These are phyloP conservation scores for Abrus precatorius DNA, from an alignment of 306 rosid genomes.

Conservation along the genomic window DNA sequence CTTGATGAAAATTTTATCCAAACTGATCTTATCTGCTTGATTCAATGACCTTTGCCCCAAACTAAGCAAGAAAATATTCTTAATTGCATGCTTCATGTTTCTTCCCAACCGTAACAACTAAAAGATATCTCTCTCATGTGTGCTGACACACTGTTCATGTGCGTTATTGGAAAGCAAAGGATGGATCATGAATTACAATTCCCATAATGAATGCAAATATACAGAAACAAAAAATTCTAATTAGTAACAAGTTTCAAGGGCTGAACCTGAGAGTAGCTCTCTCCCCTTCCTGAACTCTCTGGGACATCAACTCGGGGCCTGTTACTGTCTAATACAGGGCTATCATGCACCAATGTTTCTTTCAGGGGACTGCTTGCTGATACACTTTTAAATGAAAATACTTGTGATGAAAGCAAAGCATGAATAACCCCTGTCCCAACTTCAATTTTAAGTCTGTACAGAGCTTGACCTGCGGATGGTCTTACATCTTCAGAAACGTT, in stretches of 20 bases:
- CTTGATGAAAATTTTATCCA: too few relatives aligned
- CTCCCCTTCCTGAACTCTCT: slow-evolving; percentile 66
- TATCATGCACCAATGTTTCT: slow-evolving; percentile 55
- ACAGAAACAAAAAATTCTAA: slow-evolving; percentile 9
- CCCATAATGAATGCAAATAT: slow-evolving; percentile 17
- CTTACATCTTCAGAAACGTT: slow-evolving; percentile 86
- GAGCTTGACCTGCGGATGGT: slow-evolving; percentile 92
- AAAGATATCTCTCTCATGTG: neutral
- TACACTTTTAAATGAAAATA: slow-evolving; percentile 86
- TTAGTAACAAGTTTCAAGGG: slow-evolving; percentile 31
- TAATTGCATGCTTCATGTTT: slow-evolving; percentile 14
- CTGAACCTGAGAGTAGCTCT: slow-evolving; percentile 75
- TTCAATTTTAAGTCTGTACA: slow-evolving; percentile 89
- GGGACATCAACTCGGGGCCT: slow-evolving; percentile 49
- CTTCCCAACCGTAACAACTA: slow-evolving; percentile 28
- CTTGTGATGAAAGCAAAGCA: slow-evolving; percentile 84
- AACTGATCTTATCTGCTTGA: neutral
- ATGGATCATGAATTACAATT: slow-evolving; percentile 33
- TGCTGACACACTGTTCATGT: slow-evolving; percentile 4
- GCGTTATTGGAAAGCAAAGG: slow-evolving; percentile 1
- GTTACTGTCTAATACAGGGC: slow-evolving; percentile 46
- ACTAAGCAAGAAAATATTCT: neutral
- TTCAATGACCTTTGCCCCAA: slow-evolving; percentile 5
- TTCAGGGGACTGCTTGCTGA: slow-evolving; percentile 61
- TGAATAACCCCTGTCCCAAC: slow-evolving; percentile 65